Evolutionary conservation across 139 green algal species (phyloP), one percentile per base, ranked within the genome.

Genomic region (Chlorokybus atmophyticus): DNA sequence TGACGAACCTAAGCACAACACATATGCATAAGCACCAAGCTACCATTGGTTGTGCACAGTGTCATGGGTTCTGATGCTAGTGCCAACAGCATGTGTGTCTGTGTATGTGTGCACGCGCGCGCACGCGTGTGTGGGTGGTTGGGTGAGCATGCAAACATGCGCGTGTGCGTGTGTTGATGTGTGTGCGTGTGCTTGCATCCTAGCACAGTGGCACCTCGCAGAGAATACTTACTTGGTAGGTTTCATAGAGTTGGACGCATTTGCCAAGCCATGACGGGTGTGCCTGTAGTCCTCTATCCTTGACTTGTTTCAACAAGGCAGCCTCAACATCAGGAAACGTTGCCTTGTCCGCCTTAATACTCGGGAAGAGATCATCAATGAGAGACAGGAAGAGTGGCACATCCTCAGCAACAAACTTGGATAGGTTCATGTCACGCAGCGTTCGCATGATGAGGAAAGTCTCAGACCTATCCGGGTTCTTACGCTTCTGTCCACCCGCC

Each of bases 161-260:
- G n/a, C n/a, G n/a, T n/a, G n/a, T n/a, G n/a, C n/a, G n/a, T n/a
- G n/a, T n/a, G n/a, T n/a, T n/a, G n/a, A n/a, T n/a, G n/a, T n/a
- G n/a, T n/a, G n/a, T n/a, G n/a, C n/a, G n/a, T n/a, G n/a, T n/a
- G n/a, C n/a, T n/a, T n/a, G n/a, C n/a, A n/a, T n/a, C n/a, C n/a
- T n/a, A n/a, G n/a, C n/a, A n/a, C n/a, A n/a, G n/a, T n/a, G n/a
- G n/a, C n/a, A n/a, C n/a, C n/a, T n/a, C n/a, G n/a, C n/a, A n/a
- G n/a, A n/a, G n/a, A n/a, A n/a, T n/a, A n/a, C n/a, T n/a, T n/a
- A n/a, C 56, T 23, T 60, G 62, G 70, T 87, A 90, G 3, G 86
- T 95, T 69, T 96, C 88, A 67, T 94, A 93, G 64, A 96, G 76
- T 79, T 96, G 84, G 42, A 94, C 85, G 79, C 82, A 93, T 77